Evolutionary conservation across 2,329 filamentous ascomycete species (phyloP), one percentile per base, ranked within the genome.

Genomic region (Paecilomyces fulvus): DNA sequence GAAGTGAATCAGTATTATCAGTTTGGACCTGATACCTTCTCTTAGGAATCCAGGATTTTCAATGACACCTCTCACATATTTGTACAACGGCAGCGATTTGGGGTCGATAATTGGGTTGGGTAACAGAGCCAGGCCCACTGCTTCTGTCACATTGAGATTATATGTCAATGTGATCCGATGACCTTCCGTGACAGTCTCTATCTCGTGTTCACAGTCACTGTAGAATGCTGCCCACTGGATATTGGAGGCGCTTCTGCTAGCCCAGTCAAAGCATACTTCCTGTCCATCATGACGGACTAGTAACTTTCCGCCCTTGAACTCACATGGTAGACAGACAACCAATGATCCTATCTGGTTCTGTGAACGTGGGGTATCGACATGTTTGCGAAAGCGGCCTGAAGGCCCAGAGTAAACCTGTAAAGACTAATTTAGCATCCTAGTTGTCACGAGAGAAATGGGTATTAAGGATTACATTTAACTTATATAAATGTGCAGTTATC

Each of bases 161-260:
- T 86, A 85, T 0, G 82, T 85, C 21, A 86, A 64, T 0, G 80
- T 85, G 14, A 86, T 59, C 0, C 80, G 77, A 56, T 85, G 73
- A 0, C 82, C 82, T 1, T 67, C 60, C 0, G 68, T 79, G 5
- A 86, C 75, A 12, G 77, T 73, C 0, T 76, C 61, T 1, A 73
- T 71, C 31, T 73, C 69, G 55, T 72, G 69, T 54, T 70, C 67
- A 50, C 69, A 72, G 55, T 73, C 70, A 20, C 67, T 69, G 31
- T 73, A 73, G 30, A 74, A 73, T 2, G 70, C 71, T 0, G 67
- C 70, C 70, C 69, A 74, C 48, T 71, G 66, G 14, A 73, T 67
- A 1, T 49, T 25, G 0, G 63, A 59, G 3, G 53, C 50, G 30
- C 65, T 67, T 1, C 50, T 20, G 2, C 49, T 6, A 12, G 60